A percentile compares a stretch with the other conserved stretches of the same genome.
Conservation (phyloP, 805 yeast species). For the Candida hungchunana region DNA sequence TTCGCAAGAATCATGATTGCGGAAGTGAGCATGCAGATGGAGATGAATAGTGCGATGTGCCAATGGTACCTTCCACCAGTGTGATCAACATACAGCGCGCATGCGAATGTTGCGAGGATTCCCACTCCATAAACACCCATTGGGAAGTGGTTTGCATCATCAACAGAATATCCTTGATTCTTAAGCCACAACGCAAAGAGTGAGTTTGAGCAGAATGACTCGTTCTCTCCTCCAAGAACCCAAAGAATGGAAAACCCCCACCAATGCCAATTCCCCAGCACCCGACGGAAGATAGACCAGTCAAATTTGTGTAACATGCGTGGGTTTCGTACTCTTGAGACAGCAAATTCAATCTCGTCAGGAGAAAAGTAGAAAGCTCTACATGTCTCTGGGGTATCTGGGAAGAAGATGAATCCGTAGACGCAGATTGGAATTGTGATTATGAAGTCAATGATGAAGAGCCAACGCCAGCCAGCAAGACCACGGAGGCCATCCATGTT, state of each 20-base stretch:
- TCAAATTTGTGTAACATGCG: conserved; percentile 35
- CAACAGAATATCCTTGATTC: conserved; percentile 35
- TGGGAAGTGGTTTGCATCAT: conserved; percentile 47
- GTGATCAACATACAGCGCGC: conserved; percentile 42
- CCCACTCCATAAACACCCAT: conserved; percentile 54
- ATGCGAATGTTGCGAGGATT: conserved; percentile 39
- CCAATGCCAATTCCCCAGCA: conserved; percentile 52
- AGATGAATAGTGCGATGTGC: conserved; percentile 45
- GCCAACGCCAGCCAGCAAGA: conserved; percentile 62
- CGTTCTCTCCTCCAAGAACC: conserved; percentile 47
- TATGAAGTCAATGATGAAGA: conserved; percentile 58
- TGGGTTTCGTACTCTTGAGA: conserved; percentile 37
- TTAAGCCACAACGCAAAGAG: conserved; percentile 46
- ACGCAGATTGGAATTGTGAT: conserved; percentile 54
- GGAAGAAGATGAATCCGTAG: conserved; percentile 55
- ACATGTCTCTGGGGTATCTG: conserved; percentile 53
- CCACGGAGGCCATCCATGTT: conserved; percentile 38
- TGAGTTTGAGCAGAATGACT: conserved; percentile 42
- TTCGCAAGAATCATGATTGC: conserved; percentile 42
- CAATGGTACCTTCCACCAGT: conserved; percentile 43
- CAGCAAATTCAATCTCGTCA: conserved; percentile 39
- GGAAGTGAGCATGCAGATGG: conserved; percentile 38
- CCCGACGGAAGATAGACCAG: conserved; percentile 37
- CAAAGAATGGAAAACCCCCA: conserved; percentile 50
- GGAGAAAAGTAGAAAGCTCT: conserved; percentile 35